Evolutionary conservation across 2,329 filamentous ascomycete genomes (phyloP).

Genomic region (Ceratocystis lukuohia): DNA sequence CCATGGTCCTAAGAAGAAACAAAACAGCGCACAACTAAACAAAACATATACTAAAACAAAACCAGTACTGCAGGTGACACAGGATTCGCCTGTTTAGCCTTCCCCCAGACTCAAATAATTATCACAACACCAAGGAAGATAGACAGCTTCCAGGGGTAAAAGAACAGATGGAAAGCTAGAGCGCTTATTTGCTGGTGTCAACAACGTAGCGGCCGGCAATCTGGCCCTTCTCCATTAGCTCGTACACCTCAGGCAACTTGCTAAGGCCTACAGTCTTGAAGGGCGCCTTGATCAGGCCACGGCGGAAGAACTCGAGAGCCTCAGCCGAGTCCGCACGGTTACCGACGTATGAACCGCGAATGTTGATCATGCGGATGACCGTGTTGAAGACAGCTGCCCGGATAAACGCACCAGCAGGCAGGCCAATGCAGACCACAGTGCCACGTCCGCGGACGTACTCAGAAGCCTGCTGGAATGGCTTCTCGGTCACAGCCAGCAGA

Average conservation of each 20-base stretch:
- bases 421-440: conserved; percentile 74
- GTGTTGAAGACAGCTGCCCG: conserved; percentile 79
- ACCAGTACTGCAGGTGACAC: neutral
- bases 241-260: conserved; percentile 67
- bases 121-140: neutral
- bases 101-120: neutral
- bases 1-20: neutral
- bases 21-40: conserved; percentile 1
- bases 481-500: conserved; percentile 74
- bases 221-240: conserved; percentile 56
- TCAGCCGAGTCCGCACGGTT: conserved; percentile 80
- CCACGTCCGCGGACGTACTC: conserved; percentile 76
- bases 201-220: conserved; percentile 70
- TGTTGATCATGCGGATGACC: conserved; percentile 78
- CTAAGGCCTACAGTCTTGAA: conserved; percentile 74
- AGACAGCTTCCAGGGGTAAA: neutral
- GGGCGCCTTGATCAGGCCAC: conserved; percentile 73
- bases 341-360: conserved; percentile 87
- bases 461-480: conserved; percentile 89
- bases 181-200: conserved; percentile 50
- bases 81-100: conserved; percentile 9
- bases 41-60: conserved; percentile 1
- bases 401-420: conserved; percentile 68
- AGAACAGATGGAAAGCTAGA: neutral
- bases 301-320: conserved; percentile 77